Evolutionary conservation across 805 yeast genomes (phyloP), one percentile per base, ranked within the genome.

Genomic region (Candida cerambycidarum): DNA sequence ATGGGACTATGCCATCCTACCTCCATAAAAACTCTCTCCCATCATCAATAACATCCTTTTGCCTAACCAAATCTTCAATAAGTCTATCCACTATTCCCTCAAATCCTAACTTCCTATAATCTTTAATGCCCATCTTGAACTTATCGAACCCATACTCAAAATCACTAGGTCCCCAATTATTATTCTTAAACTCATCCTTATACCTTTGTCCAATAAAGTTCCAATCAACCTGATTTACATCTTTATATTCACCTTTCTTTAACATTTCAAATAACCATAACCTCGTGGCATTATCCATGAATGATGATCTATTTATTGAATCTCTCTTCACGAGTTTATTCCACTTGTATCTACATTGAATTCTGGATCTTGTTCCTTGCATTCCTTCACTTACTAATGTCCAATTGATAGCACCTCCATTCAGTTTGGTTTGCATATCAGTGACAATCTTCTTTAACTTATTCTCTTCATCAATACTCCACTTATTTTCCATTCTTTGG

Each of bases 301-400:
- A 55, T 16, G 62, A 47, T 2, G 63, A 51, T 12, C 70, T 52
- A n/a, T 54, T 51, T 28, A 56, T 50, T 16, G 67, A 57, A 47
- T 82, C 84, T 45, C 85, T 70, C 54, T 80, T 82, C 41, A 82
- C 63, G 5, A 89, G 56, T 63, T 90, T 92, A 57, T 85, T 85
- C 97, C 97, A 92, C 60, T 92, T 92, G 64, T 92, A 92, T 45
- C 98, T 78, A 61, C 97, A 90, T 64, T 92, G 98, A 50, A 92
- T 90, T 53, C 98, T 75, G 1, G 96, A 85, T 48, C 98, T 76
- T 1, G 80, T 71, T 2, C 97, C 97, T 25, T 87, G 83, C 95
- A 92, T 89, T 38, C 78, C 70, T 59, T 92, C 98, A 56, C 92
- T 82, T 3, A 92, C 95, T 4, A 81, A 69, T 0, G 97, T 90